These are phyloP conservation scores for Kewa caespitosa DNA, from an alignment of 179 eudicot species.

Conservation along the genomic window DNA sequence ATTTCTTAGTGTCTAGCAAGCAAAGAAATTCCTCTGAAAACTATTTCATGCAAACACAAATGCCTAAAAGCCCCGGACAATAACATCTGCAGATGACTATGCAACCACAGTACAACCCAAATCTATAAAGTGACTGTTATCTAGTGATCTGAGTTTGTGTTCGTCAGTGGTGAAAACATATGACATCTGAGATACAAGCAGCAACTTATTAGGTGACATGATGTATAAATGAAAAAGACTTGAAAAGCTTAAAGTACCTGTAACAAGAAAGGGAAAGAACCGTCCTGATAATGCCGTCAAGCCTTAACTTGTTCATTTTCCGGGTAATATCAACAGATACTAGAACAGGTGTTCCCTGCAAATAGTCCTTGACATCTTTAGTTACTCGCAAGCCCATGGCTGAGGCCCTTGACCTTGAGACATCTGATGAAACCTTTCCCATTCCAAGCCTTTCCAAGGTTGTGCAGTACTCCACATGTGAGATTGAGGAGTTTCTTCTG, in stretches of 20 bases:
- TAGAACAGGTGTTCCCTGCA: slow-evolving; percentile 76
- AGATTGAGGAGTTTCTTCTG: slow-evolving; percentile 57
- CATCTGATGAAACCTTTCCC: slow-evolving; percentile 53
- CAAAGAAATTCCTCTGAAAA: background rate
- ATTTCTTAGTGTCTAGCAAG: background rate
- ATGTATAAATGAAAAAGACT: background rate
- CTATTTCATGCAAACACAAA: background rate
- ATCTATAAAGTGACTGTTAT: background rate
- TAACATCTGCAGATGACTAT: background rate
- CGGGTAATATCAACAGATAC: slow-evolving; percentile 73
- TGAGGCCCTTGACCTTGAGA: slow-evolving; percentile 66
- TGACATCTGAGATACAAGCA: too few species aligned
- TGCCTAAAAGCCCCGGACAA: background rate
- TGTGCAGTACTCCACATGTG: slow-evolving; percentile 78
- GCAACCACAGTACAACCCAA: background rate
- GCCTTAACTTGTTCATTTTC: slow-evolving; percentile 64
- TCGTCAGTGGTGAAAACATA: background rate
- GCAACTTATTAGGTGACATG: background rate
- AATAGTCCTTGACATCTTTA: slow-evolving; percentile 67
- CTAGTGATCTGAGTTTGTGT: background rate
- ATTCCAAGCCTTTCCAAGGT: slow-evolving; percentile 88
- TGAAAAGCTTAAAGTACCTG: slow-evolving; percentile 50
- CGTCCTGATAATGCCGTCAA: slow-evolving; percentile 85
- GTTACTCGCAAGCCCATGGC: slow-evolving; percentile 81
- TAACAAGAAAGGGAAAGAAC: slow-evolving; percentile 74